Percentiles rank a stretch among this genome's conserved stretches.
phyloP scores from a whole-genome alignment of 2,329 filamentous ascomycete genomes.

The Parafenestella ontariensis region DNA sequence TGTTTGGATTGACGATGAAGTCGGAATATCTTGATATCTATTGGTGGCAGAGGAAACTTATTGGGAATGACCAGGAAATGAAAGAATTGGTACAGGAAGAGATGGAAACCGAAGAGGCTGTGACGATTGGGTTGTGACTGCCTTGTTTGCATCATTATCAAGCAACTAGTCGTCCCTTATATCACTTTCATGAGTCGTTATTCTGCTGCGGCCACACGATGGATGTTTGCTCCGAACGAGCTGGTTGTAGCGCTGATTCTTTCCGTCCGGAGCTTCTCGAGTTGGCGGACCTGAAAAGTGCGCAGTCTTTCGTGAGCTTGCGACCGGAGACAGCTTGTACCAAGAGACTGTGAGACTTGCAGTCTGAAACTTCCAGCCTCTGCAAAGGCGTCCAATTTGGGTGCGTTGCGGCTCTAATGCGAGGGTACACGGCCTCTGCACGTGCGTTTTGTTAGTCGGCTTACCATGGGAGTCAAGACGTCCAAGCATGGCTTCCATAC shows the following conservation, averaged over 20 bases:
- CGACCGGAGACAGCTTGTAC: neutral
- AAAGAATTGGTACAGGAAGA: neutral
- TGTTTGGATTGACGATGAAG: neutral
- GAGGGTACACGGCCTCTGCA: neutral
- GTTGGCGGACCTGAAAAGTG: neutral
- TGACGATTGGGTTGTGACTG: constrained; percentile 2
- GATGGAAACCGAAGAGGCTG: constrained; percentile 1
- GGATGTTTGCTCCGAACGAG: neutral
- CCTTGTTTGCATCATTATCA: constrained; percentile 2
- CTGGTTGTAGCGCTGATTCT: neutral
- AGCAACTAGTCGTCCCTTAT: neutral
- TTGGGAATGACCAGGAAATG: neutral
- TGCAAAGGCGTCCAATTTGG: neutral
- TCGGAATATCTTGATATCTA: neutral
- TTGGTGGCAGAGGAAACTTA: neutral
- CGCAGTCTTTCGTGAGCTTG: neutral
- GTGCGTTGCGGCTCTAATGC: constrained; percentile 1
- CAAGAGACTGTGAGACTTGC: neutral
- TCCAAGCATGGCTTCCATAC: neutral
- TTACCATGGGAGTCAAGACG: neutral
- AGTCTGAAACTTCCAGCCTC: neutral
- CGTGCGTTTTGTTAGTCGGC: neutral
- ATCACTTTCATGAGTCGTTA: neutral
- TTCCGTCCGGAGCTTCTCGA: neutral
- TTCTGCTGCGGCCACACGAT: neutral